These are phyloP conservation scores for Saturnispora ahearnii DNA, from an alignment of 805 yeast genomes.

Conservation along the genomic window DNA sequence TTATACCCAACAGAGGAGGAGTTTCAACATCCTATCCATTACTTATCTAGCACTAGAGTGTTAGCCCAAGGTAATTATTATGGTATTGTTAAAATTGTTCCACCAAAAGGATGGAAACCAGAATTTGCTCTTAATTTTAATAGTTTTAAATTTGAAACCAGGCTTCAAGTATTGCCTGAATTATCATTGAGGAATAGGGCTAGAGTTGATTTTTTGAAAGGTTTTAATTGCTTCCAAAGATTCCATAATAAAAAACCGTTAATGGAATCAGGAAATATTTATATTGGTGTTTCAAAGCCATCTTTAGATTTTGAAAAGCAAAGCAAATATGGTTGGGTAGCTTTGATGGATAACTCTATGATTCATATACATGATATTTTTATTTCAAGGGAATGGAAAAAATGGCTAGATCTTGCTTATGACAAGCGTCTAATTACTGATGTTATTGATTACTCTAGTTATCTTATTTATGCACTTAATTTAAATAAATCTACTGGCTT, in stretches of 20 bases:
- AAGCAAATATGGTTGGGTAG: constrained; percentile 13
- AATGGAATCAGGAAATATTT: constrained; percentile 7
- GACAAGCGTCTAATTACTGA: constrained; percentile 9
- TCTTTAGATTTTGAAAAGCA: background rate
- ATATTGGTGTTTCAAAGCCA: constrained; percentile 10
- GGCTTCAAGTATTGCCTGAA: constrained; percentile 60
- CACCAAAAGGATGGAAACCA: constrained; percentile 47
- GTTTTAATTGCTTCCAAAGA: constrained; percentile 46
- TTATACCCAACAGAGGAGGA: constrained; percentile 33
- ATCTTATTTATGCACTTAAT: constrained; percentile 11
- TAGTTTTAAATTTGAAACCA: constrained; percentile 54
- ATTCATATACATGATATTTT: constrained; percentile 28
- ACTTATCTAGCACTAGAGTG: constrained; percentile 35
- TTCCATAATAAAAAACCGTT: constrained; percentile 29
- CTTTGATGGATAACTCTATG: constrained; percentile 12
- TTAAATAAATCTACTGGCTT: constrained; percentile 13
- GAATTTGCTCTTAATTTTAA: constrained; percentile 45
- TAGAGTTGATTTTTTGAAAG: constrained; percentile 52
- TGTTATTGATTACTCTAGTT: constrained; percentile 15
- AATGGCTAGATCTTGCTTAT: constrained; percentile 8
- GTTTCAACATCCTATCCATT: constrained; percentile 42
- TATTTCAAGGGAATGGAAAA: constrained; percentile 10
- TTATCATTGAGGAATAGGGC: constrained; percentile 55
- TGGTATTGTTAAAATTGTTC: constrained; percentile 46
- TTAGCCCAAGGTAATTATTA: constrained; percentile 34